phyloP scores from a whole-genome alignment of 257 asterid genomes.

The Scutellaria minor region DNA sequence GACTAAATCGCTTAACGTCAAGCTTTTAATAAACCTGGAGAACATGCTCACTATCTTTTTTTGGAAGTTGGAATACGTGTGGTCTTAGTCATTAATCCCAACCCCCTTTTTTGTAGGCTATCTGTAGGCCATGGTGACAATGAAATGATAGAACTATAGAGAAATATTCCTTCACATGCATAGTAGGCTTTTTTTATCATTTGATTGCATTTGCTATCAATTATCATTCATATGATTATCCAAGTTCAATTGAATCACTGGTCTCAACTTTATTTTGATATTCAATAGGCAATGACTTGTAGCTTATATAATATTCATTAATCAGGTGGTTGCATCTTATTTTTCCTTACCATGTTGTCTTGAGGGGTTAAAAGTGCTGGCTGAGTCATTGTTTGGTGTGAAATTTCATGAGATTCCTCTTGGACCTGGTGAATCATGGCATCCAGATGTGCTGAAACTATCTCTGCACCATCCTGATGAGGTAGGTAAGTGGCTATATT shows the following conservation, averaged over 20 bases:
- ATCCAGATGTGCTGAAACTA: slow-evolving; percentile 90
- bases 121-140: background rate
- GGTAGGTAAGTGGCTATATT: slow-evolving; percentile 51
- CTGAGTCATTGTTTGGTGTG: slow-evolving; percentile 87
- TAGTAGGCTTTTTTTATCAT: slow-evolving; percentile 13
- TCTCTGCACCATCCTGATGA: slow-evolving; percentile 83
- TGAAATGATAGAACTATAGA: background rate
- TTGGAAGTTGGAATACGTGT: slow-evolving; percentile 12
- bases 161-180: background rate
- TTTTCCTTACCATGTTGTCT: slow-evolving; percentile 80
- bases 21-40: slow-evolving; percentile 16
- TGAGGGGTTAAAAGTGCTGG: slow-evolving; percentile 84
- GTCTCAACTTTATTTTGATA: slow-evolving; percentile 14
- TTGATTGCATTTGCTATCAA: background rate
- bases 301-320: slow-evolving; percentile 1
- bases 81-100: background rate
- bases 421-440: slow-evolving; percentile 98
- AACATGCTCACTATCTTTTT: slow-evolving; percentile 10
- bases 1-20: slow-evolving; percentile 14
- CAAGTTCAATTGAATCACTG: slow-evolving; percentile 2
- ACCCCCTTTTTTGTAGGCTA: background rate
- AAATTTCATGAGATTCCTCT: slow-evolving; percentile 63
- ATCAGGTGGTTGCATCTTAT: slow-evolving; percentile 77
- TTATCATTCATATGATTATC: background rate
- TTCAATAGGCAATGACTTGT: slow-evolving; percentile 28